Percentiles rank a stretch among this genome's conserved stretches.
Evolutionary conservation across 257 asterid species (phyloP).

Genomic region (Ophiorrhiza pumila): DNA sequence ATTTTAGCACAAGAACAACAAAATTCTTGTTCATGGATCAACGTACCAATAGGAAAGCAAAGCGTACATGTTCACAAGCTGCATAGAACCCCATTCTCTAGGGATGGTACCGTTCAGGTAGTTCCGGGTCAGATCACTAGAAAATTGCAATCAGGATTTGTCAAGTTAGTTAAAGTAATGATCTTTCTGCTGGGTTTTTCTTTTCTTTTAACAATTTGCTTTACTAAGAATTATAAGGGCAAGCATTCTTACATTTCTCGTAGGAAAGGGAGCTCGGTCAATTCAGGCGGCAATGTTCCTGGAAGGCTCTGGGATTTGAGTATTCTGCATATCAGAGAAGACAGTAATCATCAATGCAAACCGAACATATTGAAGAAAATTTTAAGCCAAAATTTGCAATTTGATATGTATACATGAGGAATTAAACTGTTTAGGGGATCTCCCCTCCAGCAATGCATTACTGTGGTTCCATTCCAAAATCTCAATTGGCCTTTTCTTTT

Average conservation of each 20-base stretch:
- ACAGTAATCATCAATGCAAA: neutral
- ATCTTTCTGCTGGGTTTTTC: neutral
- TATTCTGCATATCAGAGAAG: slow-evolving; percentile 28
- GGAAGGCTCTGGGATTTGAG: slow-evolving; percentile 46
- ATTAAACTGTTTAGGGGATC: too few species aligned
- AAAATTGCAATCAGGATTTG: neutral
- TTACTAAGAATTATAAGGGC: neutral
- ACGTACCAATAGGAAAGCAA: neutral
- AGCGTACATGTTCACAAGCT: slow-evolving; percentile 43
- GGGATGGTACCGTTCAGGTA: slow-evolving; percentile 68
- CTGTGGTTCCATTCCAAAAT: too few species aligned
- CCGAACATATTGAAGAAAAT: too few species aligned
- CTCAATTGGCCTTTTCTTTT: too few species aligned
- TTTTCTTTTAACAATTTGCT: neutral
- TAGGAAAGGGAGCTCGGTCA: slow-evolving; percentile 53
- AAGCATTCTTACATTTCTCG: slow-evolving; percentile 32
- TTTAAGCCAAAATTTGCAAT: too few species aligned
- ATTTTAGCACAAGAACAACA: neutral
- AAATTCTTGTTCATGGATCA: too few species aligned
- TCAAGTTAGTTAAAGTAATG: neutral
- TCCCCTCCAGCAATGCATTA: neutral
- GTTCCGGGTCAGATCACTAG: slow-evolving; percentile 59
- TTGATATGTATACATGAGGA: too few species aligned
- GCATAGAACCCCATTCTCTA: slow-evolving; percentile 55
- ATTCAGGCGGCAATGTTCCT: slow-evolving; percentile 55